phyloP scores from a whole-genome alignment of 331 rosid genomes.

The Malus hybrid region DNA sequence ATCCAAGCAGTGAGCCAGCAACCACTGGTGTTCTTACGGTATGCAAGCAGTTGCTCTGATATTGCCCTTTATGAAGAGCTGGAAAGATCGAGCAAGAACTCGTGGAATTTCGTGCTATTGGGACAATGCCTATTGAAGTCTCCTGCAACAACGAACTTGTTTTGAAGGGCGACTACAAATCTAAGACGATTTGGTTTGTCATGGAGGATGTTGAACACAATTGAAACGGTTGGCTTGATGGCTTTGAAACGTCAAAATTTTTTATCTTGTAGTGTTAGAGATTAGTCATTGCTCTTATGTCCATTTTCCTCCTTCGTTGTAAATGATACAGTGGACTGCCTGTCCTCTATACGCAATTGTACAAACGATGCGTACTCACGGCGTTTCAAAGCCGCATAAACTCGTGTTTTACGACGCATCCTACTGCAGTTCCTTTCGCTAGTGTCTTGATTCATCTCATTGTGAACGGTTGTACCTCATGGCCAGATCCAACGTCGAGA shows the following conservation, averaged over 20 bases:
- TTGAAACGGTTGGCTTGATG: not conserved
- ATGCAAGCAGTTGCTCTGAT: not conserved
- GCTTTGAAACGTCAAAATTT: no score
- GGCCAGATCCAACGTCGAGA: not conserved
- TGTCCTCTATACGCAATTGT: not conserved
- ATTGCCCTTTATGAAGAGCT: not conserved
- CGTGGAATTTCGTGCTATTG: not conserved
- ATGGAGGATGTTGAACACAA: not conserved
- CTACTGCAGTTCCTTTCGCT: not conserved
- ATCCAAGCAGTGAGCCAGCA: not conserved
- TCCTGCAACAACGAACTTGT: not conserved
- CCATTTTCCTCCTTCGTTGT: not conserved
- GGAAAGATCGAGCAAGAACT: not conserved
- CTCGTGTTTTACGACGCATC: not conserved
- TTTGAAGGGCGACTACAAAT: not conserved
- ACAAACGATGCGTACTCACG: not conserved
- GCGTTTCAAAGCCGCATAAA: not conserved
- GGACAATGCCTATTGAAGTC: not conserved
- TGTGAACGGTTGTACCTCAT: not conserved
- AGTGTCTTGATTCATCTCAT: not conserved
- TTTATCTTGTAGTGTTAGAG: not conserved
- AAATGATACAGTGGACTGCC: not conserved
- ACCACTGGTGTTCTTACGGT: not conserved
- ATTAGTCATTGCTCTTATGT: not conserved
- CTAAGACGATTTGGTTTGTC: not conserved